Conservation (phyloP, 2,329 filamentous ascomycete genomes). For the Tolypocladium cylindrosporum region DNA sequence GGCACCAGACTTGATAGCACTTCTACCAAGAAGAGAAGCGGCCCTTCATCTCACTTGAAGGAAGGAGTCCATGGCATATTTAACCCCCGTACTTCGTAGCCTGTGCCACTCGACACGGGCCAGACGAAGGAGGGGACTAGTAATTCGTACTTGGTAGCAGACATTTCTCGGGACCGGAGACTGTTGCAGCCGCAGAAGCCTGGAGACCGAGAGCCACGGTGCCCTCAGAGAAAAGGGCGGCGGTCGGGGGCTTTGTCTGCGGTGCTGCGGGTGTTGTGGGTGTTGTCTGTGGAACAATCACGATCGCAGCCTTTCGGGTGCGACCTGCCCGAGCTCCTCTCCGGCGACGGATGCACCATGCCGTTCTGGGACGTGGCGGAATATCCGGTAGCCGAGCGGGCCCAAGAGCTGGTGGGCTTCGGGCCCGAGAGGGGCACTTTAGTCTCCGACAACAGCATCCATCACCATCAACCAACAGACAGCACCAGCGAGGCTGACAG, state of each 20-base stretch:
- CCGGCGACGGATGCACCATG: not conserved
- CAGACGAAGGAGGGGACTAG: not conserved
- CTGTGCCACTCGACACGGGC: not conserved
- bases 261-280: not conserved
- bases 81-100: not conserved
- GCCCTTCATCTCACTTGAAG: not conserved
- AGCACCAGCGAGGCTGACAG: not conserved
- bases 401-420: not conserved
- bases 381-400: not conserved
- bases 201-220: not conserved
- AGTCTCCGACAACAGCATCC: slow-evolving; percentile 1
- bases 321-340: not conserved
- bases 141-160: not conserved
- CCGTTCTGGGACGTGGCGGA: not conserved
- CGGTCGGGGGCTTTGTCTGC: not conserved
- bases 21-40: not conserved
- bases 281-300: not conserved
- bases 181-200: not conserved
- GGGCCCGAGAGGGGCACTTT: slow-evolving; percentile 4
- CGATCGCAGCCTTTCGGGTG: not conserved
- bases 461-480: not conserved
- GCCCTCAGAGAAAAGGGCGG: not conserved
- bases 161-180: not conserved
- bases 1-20: not conserved
- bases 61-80: not conserved